Conservation (phyloP, 164 flowering plant genomes). For the Platanus orientalis region DNA sequence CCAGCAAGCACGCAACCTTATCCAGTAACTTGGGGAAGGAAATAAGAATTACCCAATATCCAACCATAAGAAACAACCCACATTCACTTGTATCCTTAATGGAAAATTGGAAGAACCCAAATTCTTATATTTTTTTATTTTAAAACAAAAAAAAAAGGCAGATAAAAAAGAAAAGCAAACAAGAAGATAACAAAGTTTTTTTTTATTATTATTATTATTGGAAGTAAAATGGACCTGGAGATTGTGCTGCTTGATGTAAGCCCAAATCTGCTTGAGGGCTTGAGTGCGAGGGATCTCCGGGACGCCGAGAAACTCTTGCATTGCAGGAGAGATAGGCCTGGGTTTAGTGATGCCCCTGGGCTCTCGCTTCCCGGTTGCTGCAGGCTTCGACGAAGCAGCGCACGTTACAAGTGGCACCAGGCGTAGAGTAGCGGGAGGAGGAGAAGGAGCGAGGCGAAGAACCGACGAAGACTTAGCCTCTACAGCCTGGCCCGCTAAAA, state of each 20-base stretch:
- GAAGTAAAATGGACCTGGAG: slow-evolving; percentile 56
- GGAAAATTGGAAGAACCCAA: too few relatives aligned
- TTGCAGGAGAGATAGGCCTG: slow-evolving; percentile 58
- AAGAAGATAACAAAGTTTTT: neutral
- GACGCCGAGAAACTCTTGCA: slow-evolving; percentile 70
- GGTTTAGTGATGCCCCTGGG: slow-evolving; percentile 85
- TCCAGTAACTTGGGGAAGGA: slow-evolving; percentile 1
- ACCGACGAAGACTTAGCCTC: neutral
- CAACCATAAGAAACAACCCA: too few relatives aligned
- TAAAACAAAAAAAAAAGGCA: neutral
- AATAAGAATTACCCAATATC: too few relatives aligned
- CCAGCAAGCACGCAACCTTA: neutral
- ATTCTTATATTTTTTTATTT: too few relatives aligned
- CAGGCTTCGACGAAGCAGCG: slow-evolving; percentile 44
- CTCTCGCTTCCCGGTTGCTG: slow-evolving; percentile 35
- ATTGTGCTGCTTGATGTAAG: slow-evolving; percentile 71
- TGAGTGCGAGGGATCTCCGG: slow-evolving; percentile 86
- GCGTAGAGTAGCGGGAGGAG: slow-evolving; percentile 20
- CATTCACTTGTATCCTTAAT: too few relatives aligned
- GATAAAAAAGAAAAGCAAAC: neutral
- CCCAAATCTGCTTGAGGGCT: slow-evolving; percentile 88
- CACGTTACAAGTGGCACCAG: slow-evolving; percentile 23
- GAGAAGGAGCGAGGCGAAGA: slow-evolving; percentile 1
- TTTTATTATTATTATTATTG: too few relatives aligned
- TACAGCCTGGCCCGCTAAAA: neutral